Conservation (phyloP, 2,329 filamentous ascomycete genomes). For the Grosmannia huntii region DNA sequence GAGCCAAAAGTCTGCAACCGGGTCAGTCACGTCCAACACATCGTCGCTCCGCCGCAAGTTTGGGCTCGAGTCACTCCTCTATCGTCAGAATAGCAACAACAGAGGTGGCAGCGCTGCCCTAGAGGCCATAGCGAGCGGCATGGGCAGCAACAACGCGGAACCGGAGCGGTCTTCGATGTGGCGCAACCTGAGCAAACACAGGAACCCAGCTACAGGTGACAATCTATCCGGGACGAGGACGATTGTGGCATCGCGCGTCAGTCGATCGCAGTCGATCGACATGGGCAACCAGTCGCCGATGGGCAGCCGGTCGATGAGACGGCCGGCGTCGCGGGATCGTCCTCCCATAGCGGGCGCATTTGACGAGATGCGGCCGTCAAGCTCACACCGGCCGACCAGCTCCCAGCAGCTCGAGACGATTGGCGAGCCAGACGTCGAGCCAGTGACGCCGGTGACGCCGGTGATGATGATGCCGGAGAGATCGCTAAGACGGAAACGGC, state of each 20-base stretch:
- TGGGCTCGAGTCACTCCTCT: slow-evolving; percentile 59
- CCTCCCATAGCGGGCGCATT: slow-evolving; percentile 50
- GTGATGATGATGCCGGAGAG: slow-evolving; percentile 23
- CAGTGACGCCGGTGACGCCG: slow-evolving; percentile 19
- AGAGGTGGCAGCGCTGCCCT: neutral
- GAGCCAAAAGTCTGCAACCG: slow-evolving; percentile 43
- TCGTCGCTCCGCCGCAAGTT: slow-evolving; percentile 79
- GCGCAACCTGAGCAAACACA: slow-evolving; percentile 78
- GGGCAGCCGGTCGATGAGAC: slow-evolving; percentile 32
- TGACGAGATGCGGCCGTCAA: slow-evolving; percentile 30
- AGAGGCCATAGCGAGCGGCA: slow-evolving; percentile 1
- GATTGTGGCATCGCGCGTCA: slow-evolving; percentile 28
- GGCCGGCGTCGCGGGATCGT: slow-evolving; percentile 45
- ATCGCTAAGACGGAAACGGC: slow-evolving; percentile 60
- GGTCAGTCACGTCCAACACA: slow-evolving; percentile 71
- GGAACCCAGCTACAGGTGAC: slow-evolving; percentile 47
- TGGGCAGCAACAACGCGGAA: slow-evolving; percentile 19
- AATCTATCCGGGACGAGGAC: slow-evolving; percentile 49
- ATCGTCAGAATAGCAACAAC: slow-evolving; percentile 60
- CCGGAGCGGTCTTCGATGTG: slow-evolving; percentile 67
- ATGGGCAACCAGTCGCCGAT: slow-evolving; percentile 32
- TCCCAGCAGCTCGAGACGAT: slow-evolving; percentile 47
- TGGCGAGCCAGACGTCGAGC: slow-evolving; percentile 39
- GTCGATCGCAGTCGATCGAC: slow-evolving; percentile 69
- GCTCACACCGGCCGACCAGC: slow-evolving; percentile 37